Conservation (phyloP, 1,139 yeast genomes). For the Candida labiduridarum region DNA sequence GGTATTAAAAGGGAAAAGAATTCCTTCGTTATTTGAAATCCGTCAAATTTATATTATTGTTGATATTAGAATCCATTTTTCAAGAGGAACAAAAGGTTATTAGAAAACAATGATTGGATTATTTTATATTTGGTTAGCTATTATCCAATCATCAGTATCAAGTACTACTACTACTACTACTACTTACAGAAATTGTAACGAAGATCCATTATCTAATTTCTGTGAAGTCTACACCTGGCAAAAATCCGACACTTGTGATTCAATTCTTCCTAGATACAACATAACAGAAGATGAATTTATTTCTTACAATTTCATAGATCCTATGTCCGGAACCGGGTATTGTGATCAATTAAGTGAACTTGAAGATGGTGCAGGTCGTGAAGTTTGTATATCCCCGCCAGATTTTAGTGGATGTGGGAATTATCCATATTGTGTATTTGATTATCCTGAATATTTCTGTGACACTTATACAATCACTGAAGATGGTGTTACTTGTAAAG, state of each 20-base stretch:
- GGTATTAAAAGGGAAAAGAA: too few relatives aligned
- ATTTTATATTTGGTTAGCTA: not conserved
- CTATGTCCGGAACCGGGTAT: not conserved
- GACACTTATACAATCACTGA: not conserved
- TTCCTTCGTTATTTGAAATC: too few relatives aligned
- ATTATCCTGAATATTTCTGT: not conserved
- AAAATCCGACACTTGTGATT: not conserved
- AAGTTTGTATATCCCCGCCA: not conserved
- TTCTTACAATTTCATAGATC: not conserved
- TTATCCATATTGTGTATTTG: not conserved
- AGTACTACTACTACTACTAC: not conserved
- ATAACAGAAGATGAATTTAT: not conserved
- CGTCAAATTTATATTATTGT: too few relatives aligned
- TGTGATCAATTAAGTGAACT: not conserved
- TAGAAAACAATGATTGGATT: too few relatives aligned
- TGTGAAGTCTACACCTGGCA: not conserved
- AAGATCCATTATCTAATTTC: not conserved
- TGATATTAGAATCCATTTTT: too few relatives aligned
- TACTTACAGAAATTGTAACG: not conserved
- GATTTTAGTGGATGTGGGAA: not conserved
- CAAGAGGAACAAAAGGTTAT: too few relatives aligned
- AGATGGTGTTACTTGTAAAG: not conserved
- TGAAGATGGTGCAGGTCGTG: too few relatives aligned
- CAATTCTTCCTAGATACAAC: not conserved
- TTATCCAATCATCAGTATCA: not conserved